Base-by-base conservation (phyloP, 1,139 yeast genomes). In the Saccharomyces hybrid region DNA sequence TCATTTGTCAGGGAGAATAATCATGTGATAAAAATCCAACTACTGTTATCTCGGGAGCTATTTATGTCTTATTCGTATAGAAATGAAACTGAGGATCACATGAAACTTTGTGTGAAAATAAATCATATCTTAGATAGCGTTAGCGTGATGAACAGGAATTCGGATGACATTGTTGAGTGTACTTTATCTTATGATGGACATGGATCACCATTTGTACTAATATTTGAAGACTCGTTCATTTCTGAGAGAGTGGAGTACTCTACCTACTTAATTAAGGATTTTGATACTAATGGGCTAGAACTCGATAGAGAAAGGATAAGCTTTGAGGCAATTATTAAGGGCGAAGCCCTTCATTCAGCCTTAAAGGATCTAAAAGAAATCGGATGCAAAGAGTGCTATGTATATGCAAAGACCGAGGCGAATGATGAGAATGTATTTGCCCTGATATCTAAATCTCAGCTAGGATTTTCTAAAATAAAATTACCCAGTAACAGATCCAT, bases 161-260 rank as follows among this genome's bases (percentile, higher is more conserved):
- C 57, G n/a, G 70, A 66, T 47, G 72, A 68, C 55, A 56, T 63
- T 34, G 81, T 76, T 1, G 78, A 76, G 56, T 78, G 82, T 57
- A 75, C 78, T 1, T 59, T 81, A 48, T 70, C 76, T 4, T 81
- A 80, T 60, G 70, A 73, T 50, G 79, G 88, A 0, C 75, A 75
- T 13, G 95, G 95, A 0, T 65, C 75, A 5, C 91, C 95, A 0
- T 79, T 89, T 55, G 75, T 82, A 1, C 69, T 88, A 25, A 84
- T 83, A 28, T 87, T 88, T 68, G 90, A 86, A 63, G 95, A 88
- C 66, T 77, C 79, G 2, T 69, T 77, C 52, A 81, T 88, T 60
- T 79, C 84, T 47, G 95, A 89, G 62, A 76, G 81, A 55, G 83
- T 89, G 59, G 91, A 86, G 62, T 80, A 88, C 59, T 72, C 78